A percentile compares a stretch with the other conserved stretches of the same genome.
Conservation (phyloP, 108 stramenopile species). For the Nannochloropsis salina region DNA sequence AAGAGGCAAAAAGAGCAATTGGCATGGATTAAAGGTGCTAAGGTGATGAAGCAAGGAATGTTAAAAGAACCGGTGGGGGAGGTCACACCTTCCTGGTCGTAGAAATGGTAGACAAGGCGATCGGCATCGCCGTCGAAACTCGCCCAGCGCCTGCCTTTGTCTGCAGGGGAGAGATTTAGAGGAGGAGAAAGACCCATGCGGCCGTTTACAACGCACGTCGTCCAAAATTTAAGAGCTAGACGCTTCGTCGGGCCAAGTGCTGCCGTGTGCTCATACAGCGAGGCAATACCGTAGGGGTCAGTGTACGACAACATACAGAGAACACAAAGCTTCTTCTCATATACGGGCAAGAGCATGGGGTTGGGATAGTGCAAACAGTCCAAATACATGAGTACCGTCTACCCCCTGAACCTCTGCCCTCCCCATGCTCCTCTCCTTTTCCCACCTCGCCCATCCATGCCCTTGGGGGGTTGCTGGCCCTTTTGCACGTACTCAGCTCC, state of each 20-base stretch:
- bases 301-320: too few species aligned
- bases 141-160: slow-evolving; percentile 41
- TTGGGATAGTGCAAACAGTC: not conserved
- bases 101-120: slow-evolving; percentile 86
- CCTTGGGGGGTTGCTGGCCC: slow-evolving; percentile 61
- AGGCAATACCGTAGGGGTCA: too few species aligned
- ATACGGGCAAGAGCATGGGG: too few species aligned
- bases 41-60: not conserved
- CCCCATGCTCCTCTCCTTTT: not conserved
- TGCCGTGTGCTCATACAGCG: too few species aligned
- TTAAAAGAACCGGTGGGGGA: not conserved
- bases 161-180: not conserved
- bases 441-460: not conserved
- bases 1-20: not conserved
- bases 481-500: slow-evolving; percentile 97
- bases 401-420: not conserved
- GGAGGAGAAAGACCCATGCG: not conserved
- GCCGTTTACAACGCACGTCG: too few species aligned
- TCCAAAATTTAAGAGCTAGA: too few species aligned
- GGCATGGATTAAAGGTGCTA: not conserved
- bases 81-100: slow-evolving; percentile 31
- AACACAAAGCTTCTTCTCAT: too few species aligned
- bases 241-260: too few species aligned
- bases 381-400: not conserved
- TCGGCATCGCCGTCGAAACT: slow-evolving; percentile 98